Base-by-base conservation (phyloP, 2,329 filamentous ascomycete species). In the Lachnellula occidentalis region DNA sequence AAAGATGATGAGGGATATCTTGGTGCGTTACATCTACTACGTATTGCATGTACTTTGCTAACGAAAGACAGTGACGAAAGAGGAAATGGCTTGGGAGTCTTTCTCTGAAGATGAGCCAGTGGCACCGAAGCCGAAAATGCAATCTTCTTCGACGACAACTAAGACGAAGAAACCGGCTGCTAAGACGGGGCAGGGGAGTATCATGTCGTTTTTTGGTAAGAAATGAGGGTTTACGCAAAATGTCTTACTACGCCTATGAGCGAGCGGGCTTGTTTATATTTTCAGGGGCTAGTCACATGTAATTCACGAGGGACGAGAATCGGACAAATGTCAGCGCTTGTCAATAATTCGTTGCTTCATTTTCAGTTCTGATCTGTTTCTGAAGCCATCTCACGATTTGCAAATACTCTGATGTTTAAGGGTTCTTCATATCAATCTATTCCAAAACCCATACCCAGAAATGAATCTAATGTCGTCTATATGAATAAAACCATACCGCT, bases 171-270 rank as follows among this genome's bases (percentile, higher is more conserved):
- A 86, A 67, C 65, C 73, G 19, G 73, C 73, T 1, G 73, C 75
- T 1, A 89, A 90, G 67, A 71, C 72, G 7, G 69, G 81, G 2
- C 86, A 90, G 66, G 90, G 91, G 3, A 95, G 78, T 68, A 95
- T 96, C 67, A 95, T 92, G 86, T 90, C 86, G 1, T 96, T 96
- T 73, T 96, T 96, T 71, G 79, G 80, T 42, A 96, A 95, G 76
- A 94, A 91, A 51, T 66, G 37, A 57, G 42, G 7, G 21, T 2
- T 19, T 6, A 39, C 15, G 36, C 14, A 39, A n/a, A n/a, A 15
- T 15, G 5, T 43, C n/a, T n/a, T 22, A 6, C n/a, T 34, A 27
- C 45, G 15, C 11, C 19, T 43, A 19, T 43, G 41, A 21, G 41
- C 41, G 41, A 21, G 12, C 41, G 36, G 17, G 9, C 34, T 21